phyloP scores from a whole-genome alignment of 2,329 filamentous ascomycete species.

The Sporothrix dimorphospora region DNA sequence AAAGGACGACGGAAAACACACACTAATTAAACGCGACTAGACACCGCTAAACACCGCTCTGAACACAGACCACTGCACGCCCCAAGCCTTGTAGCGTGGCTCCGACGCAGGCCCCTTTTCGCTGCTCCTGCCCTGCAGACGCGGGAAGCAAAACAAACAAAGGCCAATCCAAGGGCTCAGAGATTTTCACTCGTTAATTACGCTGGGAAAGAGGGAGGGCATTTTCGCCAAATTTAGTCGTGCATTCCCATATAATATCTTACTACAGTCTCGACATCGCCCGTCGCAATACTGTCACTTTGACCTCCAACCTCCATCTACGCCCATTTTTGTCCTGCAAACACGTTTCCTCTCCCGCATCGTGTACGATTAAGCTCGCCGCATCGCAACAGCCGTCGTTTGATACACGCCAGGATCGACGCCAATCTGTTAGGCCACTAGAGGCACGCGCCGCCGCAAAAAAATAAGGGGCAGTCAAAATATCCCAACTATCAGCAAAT shows the following conservation, averaged over 20 bases:
- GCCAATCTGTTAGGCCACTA: conserved; percentile 23
- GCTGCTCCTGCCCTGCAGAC: conserved; percentile 6
- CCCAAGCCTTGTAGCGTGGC: conserved; percentile 14
- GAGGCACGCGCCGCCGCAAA: conserved; percentile 14
- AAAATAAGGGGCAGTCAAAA: conserved; percentile 3
- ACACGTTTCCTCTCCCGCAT: background rate
- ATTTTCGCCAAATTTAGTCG: conserved; percentile 1
- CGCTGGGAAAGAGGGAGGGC: background rate
- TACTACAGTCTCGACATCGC: background rate
- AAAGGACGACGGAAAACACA: conserved; percentile 5
- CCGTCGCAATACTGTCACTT: background rate
- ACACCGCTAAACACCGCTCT: background rate
- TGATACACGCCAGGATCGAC: conserved; percentile 28
- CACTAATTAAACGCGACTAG: conserved; percentile 1
- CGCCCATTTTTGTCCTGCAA: background rate
- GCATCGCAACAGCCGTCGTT: conserved; percentile 18
- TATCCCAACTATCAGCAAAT: conserved; percentile 1
- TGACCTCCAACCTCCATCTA: background rate
- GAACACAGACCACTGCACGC: conserved; percentile 5
- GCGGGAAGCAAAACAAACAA: conserved; percentile 7
- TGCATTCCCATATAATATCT: conserved; percentile 4
- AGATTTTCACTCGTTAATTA: conserved; percentile 9
- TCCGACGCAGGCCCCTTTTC: conserved; percentile 15
- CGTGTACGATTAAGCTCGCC: background rate
- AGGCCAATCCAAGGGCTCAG: conserved; percentile 2